Evolutionary conservation across 176 grass and related monocot genomes (phyloP), one percentile per base, ranked within the genome.

Genomic region (Aegilops tauschii): DNA sequence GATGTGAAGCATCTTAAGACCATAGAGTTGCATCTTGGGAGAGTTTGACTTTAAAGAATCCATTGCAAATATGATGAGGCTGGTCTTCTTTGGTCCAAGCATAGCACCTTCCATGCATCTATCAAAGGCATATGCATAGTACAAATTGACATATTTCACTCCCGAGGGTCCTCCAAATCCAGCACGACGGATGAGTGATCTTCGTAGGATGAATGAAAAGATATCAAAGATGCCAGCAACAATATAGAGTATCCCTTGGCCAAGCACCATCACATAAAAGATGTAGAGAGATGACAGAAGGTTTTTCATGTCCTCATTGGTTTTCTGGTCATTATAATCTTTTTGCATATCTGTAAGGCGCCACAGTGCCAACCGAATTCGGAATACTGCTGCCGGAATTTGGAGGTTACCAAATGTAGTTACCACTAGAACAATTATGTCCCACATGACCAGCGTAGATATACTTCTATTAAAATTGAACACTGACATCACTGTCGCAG

Each of bases 361-460:
- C 1, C 0, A 0, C 16, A 63, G 0, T 71, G 87, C 7, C 30
- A 84, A 9, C 20, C 0, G 64, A 1, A 83, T 6, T 1, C 80
- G 86, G 0, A 17, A 0, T 0, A 13, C 0, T 3, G 81, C 65
- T n/a, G 65, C 64, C 9, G 81, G 73, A 37, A 88, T 63, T 37
- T 88, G 87, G 2, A 88, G 18, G 40, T 79, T 84, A 0, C 81
- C 81, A 12, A 84, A 63, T 28, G 75, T 31, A 4, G 29, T 3
- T 2, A 37, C 1, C 1, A 72, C 7, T 63, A 73, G 0, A 16
- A 42, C 58, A 11, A 0, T 0, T 37, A 18, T 1, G 6, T 12
- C 2, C 1, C 1, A 0, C 0, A 1, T 0, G 63, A 45, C 7
- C 2, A 69, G 9, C 6, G 6, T 0, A 0, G 6, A 47, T 47